phyloP scores from a whole-genome alignment of 2,329 filamentous ascomycete species.

The Ramularia endophylla region DNA sequence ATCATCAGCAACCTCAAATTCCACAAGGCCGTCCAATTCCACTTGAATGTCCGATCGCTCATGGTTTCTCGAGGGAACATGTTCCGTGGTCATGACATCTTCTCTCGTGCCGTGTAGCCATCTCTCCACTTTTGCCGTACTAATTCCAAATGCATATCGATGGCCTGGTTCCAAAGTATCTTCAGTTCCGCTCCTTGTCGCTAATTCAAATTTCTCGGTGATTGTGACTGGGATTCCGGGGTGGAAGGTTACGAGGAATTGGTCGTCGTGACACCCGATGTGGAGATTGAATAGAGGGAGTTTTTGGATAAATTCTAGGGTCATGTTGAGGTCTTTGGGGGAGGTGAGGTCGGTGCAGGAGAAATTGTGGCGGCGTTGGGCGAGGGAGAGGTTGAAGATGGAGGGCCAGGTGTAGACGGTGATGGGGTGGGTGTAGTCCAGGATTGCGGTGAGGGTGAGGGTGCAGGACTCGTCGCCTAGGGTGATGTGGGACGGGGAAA shows the following conservation, averaged over 20 bases:
- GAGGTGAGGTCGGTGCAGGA: slow-evolving; percentile 8
- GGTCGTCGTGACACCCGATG: background rate
- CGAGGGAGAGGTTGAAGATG: slow-evolving; percentile 11
- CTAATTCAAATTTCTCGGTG: background rate
- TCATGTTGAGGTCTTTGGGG: background rate
- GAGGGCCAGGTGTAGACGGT: slow-evolving; percentile 13
- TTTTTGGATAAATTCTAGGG: background rate
- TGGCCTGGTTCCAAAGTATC: slow-evolving; percentile 3
- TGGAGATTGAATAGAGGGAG: background rate
- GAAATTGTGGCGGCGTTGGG: slow-evolving; percentile 11
- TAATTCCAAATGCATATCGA: slow-evolving; percentile 4
- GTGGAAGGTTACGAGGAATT: slow-evolving; percentile 1
- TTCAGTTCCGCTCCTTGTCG: background rate
- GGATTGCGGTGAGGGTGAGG: slow-evolving; percentile 1
- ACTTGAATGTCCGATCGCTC: no score
- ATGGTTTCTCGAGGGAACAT: no score
- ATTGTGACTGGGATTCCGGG: background rate
- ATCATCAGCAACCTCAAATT: no score
- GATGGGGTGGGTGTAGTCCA: slow-evolving; percentile 10
- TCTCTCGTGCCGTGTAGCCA: background rate
- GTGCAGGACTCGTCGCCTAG: background rate
- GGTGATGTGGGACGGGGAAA: background rate
- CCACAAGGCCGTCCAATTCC: no score
- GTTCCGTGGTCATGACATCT: background rate
- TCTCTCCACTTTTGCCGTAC: background rate